Base-by-base conservation (phyloP, 164 flowering plant species). In the Umbilicus rupestris region DNA sequence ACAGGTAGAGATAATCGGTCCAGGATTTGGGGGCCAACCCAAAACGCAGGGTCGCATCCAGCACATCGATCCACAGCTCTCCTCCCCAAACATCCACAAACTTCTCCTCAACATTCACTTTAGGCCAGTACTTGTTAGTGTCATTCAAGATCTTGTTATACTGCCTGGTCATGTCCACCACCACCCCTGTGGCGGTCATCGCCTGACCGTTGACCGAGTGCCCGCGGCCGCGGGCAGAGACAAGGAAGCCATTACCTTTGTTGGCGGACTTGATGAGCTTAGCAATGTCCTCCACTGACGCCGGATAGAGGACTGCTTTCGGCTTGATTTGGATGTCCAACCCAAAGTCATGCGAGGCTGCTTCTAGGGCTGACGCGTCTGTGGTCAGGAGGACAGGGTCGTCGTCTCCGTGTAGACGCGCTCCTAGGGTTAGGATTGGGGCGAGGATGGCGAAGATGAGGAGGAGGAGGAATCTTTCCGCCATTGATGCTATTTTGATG, bases 1-100 rank as follows among this genome's bases (percentile, higher is more conserved):
- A 75, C 9, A 79, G 75, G 44, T 76, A 74, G 10, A 77, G 65
- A 68, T 77, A 81, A 76, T 81, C 85, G n/a, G 85, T 79, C 85
- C 85, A 81, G n/a, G 81, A 74, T 37, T 68, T 67, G 39, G 85
- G 85, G 22, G 85, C 70, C 24, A 81, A 73, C 0, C 79, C 82
- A 6, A 59, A 49, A 65, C 73, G 62, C 26, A 81, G 39, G 47
- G 73, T 69, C 55, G 76, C 75, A 46, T 69, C 52, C 70, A 81
- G 46, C 65, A 81, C 73, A 22, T 81, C 80, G 11, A 76, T 68
- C 85, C 85, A 81, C 4, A 79, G 70, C 66, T 78, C 62, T 7
- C 79, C 81, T 19, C 79, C 82, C 63, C 80, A 75, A 2, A 78
- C 85, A 69, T 81, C 85, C 59, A 47, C 85, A 66, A 71, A 79